phyloP scores from a whole-genome alignment of 2,329 filamentous ascomycete species.

The Botrytis medusae region DNA sequence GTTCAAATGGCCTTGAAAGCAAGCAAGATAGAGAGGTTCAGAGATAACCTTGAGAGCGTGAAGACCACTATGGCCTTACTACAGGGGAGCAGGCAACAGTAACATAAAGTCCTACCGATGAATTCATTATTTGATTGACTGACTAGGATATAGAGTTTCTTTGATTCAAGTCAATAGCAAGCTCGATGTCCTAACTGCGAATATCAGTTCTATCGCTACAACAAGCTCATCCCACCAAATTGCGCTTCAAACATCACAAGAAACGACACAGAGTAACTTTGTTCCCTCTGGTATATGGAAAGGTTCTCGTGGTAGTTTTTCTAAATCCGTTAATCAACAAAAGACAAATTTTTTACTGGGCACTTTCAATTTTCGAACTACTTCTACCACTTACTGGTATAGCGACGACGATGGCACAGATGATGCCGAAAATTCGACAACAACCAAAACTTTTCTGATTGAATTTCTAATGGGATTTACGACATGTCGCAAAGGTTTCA shows the following conservation, averaged over 20 bases:
- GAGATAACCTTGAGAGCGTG: slow-evolving; percentile 13
- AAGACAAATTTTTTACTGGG: background rate
- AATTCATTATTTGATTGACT: background rate
- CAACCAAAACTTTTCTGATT: background rate
- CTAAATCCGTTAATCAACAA: background rate
- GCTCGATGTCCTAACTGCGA: background rate
- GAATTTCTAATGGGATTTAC: background rate
- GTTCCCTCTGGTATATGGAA: background rate
- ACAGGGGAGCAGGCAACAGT: slow-evolving; percentile 16
- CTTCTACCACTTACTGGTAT: background rate
- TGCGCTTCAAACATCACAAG: background rate
- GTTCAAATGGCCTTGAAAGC: slow-evolving; percentile 18
- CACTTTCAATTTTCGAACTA: background rate
- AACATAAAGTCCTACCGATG: background rate
- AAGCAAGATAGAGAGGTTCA: slow-evolving; percentile 23
- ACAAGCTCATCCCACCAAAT: background rate
- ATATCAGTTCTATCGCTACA: background rate
- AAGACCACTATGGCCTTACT: slow-evolving; percentile 21
- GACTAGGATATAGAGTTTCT: background rate
- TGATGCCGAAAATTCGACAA: background rate
- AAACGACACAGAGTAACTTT: background rate
- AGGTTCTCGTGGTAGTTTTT: background rate
- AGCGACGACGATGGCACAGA: background rate
- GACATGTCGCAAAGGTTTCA: background rate
- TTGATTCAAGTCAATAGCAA: background rate